Conservation (phyloP, 2,329 filamentous ascomycete species). For the Exophiala viscosa region DNA sequence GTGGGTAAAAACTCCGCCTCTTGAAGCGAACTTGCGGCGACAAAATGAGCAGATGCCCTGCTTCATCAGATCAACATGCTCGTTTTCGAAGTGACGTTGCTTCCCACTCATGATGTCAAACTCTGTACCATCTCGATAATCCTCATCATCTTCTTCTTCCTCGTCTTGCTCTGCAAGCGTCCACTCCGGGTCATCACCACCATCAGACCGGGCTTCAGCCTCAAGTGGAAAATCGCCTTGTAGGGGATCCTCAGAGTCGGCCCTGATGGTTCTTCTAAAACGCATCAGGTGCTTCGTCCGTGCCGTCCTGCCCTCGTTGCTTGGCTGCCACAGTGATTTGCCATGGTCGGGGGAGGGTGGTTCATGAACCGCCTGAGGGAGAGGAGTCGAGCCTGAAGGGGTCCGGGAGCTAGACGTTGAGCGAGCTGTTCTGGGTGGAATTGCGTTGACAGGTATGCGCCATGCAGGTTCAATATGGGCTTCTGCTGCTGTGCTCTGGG, state of each 20-base stretch:
- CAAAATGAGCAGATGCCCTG: constrained; percentile 25
- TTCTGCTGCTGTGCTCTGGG: constrained; percentile 20
- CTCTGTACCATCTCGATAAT: neutral
- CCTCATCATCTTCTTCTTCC: neutral
- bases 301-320: constrained; percentile 1
- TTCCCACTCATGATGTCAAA: neutral
- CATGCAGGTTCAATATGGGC: constrained; percentile 29
- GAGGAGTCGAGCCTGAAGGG: neutral
- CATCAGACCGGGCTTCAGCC: neutral
- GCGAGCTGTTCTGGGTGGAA: constrained; percentile 1
- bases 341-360: constrained; percentile 2
- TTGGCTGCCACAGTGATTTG: constrained; percentile 11
- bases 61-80: constrained; percentile 16
- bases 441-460: constrained; percentile 23
- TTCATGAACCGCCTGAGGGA: neutral
- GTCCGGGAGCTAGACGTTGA: constrained; percentile 5
- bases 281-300: constrained; percentile 3
- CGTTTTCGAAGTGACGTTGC: constrained; percentile 2
- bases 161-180: constrained; percentile 3
- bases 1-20: constrained; percentile 18
- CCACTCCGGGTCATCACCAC: constrained; percentile 1
- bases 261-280: constrained; percentile 7
- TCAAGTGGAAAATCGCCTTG: constrained; percentile 23
- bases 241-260: constrained; percentile 28
- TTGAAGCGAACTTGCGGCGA: constrained; percentile 12